A percentile compares a stretch with the other conserved stretches of the same genome.
Evolutionary conservation across 2,329 filamentous ascomycete species (phyloP).

Genomic region (Clarireedia hainanense): DNA sequence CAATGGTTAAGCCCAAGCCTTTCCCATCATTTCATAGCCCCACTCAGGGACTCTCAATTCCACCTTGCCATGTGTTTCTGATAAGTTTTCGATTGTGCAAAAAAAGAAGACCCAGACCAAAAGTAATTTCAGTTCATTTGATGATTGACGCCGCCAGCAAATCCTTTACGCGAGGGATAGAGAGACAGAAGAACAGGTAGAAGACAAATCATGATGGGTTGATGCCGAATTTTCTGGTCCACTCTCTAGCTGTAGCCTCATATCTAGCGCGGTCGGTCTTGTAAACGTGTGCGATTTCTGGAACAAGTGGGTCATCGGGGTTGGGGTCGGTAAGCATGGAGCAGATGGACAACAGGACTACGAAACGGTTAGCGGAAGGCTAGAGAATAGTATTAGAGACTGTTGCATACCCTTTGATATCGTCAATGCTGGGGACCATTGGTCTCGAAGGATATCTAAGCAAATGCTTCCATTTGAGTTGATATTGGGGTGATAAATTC

Average conservation of each 20-base stretch:
- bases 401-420: slow-evolving; percentile 81
- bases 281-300: slow-evolving; percentile 99
- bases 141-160: slow-evolving; percentile 24
- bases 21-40: slow-evolving; percentile 2
- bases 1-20: neutral
- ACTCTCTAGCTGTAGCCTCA: slow-evolving; percentile 93
- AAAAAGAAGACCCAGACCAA: slow-evolving; percentile 16
- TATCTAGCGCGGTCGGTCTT: slow-evolving; percentile 96
- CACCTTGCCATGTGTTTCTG: slow-evolving; percentile 3
- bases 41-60: neutral
- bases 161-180: slow-evolving; percentile 20
- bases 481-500: slow-evolving; percentile 99
- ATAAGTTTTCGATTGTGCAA: slow-evolving; percentile 7
- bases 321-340: slow-evolving; percentile 99
- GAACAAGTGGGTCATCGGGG: slow-evolving; percentile 96
- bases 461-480: slow-evolving; percentile 99
- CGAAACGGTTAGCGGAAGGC: slow-evolving; percentile 1
- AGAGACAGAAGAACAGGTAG: slow-evolving; percentile 15
- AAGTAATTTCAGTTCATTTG: slow-evolving; percentile 8
- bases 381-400: neutral
- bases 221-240: slow-evolving; percentile 98
- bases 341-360: slow-evolving; percentile 96
- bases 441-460: slow-evolving; percentile 94
- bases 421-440: slow-evolving; percentile 97
- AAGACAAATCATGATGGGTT: slow-evolving; percentile 32